These are phyloP conservation scores for Parastagonospora nodorum DNA, from an alignment of 2,329 filamentous ascomycete genomes.

Conservation along the genomic window DNA sequence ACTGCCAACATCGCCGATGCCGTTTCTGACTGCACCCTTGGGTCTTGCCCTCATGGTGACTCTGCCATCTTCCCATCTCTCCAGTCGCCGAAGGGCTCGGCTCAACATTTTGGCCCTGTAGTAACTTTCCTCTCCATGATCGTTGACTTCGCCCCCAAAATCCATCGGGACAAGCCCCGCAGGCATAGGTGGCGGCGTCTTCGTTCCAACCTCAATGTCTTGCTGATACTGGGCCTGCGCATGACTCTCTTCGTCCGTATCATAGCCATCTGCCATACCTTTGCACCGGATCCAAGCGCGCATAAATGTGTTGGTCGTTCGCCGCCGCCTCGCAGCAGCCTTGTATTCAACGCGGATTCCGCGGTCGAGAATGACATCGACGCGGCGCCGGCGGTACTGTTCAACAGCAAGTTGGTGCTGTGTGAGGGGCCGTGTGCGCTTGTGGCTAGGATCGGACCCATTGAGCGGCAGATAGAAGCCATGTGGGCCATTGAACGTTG, in stretches of 20 bases:
- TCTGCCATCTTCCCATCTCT: conserved; percentile 66
- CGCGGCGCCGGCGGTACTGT: conserved; percentile 75
- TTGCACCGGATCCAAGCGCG: conserved; percentile 69
- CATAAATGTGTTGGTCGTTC: conserved; percentile 68
- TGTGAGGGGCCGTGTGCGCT: conserved; percentile 73
- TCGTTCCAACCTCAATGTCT: conserved; percentile 33
- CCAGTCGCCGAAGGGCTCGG: conserved; percentile 67
- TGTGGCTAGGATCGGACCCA: conserved; percentile 52
- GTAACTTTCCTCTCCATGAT: conserved; percentile 76
- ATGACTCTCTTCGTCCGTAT: conserved; percentile 50
- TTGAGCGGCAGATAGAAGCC: conserved; percentile 58
- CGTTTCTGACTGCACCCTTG: conserved; percentile 15
- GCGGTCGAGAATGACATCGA: conserved; percentile 82
- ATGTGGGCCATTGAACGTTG: conserved; percentile 56
- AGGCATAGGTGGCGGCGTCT: conserved; percentile 40
- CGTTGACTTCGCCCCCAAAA: conserved; percentile 63
- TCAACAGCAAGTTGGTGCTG: conserved; percentile 83
- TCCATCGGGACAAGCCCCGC: conserved; percentile 65
- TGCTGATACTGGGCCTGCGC: conserved; percentile 45
- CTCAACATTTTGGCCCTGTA: conserved; percentile 70
- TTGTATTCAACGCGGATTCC: conserved; percentile 71
- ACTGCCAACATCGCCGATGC: not conserved
- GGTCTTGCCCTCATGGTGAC: conserved; percentile 30
- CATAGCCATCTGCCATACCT: conserved; percentile 51
- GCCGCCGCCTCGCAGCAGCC: conserved; percentile 64